Conservation (phyloP, 2,329 filamentous ascomycete species). For the Pyrenophora teres region DNA sequence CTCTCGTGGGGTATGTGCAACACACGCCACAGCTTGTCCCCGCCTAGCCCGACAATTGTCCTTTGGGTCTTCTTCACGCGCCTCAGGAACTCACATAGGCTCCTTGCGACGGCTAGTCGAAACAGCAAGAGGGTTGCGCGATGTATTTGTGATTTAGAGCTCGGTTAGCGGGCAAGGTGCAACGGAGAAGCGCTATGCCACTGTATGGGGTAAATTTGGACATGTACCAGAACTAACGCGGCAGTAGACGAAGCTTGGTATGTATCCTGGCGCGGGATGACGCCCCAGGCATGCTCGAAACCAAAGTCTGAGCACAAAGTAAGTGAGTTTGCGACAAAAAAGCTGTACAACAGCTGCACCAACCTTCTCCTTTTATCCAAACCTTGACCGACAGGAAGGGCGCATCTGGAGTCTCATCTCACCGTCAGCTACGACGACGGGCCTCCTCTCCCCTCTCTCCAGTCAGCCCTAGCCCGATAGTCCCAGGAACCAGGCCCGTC, state of each 20-base stretch:
- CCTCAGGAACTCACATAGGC: slow-evolving; percentile 12
- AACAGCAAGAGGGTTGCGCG: slow-evolving; percentile 18
- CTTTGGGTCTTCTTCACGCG: no score
- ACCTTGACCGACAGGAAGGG: no score
- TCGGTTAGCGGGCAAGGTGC: slow-evolving; percentile 4
- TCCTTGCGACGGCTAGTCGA: slow-evolving; percentile 14
- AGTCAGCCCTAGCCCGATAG: slow-evolving; percentile 11
- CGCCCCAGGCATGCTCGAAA: slow-evolving; percentile 1
- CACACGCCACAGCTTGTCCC: neutral
- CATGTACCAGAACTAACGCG: slow-evolving; percentile 11
- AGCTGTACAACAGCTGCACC: neutral
- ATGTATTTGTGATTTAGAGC: neutral
- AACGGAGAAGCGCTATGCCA: slow-evolving; percentile 10
- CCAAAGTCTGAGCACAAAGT: neutral
- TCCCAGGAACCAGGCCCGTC: slow-evolving; percentile 14
- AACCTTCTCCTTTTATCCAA: no score
- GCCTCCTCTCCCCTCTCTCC: neutral
- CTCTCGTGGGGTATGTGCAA: slow-evolving; percentile 8
- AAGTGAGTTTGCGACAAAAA: neutral
- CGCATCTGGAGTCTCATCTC: no score
- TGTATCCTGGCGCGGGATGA: slow-evolving; percentile 1
- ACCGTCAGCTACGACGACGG: no score
- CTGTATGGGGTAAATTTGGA: slow-evolving; percentile 30
- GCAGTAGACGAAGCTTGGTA: slow-evolving; percentile 27
- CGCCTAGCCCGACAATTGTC: no score